These are phyloP conservation scores for Beta vulgaris DNA, from an alignment of 148 eudicot genomes.

Conservation along the genomic window DNA sequence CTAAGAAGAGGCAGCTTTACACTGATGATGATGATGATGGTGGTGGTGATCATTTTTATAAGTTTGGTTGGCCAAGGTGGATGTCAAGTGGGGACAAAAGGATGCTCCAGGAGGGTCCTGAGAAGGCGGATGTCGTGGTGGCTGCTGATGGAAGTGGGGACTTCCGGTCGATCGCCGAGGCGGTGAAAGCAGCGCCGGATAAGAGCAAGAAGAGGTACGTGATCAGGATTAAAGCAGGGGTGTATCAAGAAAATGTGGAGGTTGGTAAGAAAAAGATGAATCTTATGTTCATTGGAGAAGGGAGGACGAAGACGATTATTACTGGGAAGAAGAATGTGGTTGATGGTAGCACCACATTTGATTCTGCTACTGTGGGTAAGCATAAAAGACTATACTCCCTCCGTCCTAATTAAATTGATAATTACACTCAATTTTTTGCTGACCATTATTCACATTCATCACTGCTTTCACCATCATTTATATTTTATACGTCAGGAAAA, in stretches of 20 bases:
- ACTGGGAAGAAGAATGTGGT: slow-evolving; percentile 60
- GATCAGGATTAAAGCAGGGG: slow-evolving; percentile 69
- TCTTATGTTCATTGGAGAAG: slow-evolving; percentile 81
- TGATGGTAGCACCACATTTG: slow-evolving; percentile 73
- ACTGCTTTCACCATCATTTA: no score
- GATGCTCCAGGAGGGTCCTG: slow-evolving; percentile 37
- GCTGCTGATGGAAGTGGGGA: slow-evolving; percentile 78
- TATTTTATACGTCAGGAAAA: no score
- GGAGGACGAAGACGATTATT: slow-evolving; percentile 56
- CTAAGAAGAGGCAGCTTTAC: slow-evolving; percentile 10
- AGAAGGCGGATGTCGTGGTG: slow-evolving; percentile 59
- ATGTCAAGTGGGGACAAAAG: slow-evolving; percentile 58
- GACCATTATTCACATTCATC: no score
- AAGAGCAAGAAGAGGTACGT: slow-evolving; percentile 54
- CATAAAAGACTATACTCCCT: neutral
- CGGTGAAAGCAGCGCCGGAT: slow-evolving; percentile 69
- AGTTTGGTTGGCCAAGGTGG: slow-evolving; percentile 61
- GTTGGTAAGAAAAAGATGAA: slow-evolving; percentile 55
- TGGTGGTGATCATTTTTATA: neutral
- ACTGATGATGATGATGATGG: slow-evolving; percentile 2
- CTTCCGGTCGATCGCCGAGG: slow-evolving; percentile 49
- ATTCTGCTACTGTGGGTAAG: slow-evolving; percentile 82
- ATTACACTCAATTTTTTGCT: no score
- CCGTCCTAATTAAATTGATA: no score
- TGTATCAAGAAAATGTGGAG: slow-evolving; percentile 70